These are phyloP conservation scores for Solanum pennellii DNA, from an alignment of 257 asterid genomes.

Conservation along the genomic window DNA sequence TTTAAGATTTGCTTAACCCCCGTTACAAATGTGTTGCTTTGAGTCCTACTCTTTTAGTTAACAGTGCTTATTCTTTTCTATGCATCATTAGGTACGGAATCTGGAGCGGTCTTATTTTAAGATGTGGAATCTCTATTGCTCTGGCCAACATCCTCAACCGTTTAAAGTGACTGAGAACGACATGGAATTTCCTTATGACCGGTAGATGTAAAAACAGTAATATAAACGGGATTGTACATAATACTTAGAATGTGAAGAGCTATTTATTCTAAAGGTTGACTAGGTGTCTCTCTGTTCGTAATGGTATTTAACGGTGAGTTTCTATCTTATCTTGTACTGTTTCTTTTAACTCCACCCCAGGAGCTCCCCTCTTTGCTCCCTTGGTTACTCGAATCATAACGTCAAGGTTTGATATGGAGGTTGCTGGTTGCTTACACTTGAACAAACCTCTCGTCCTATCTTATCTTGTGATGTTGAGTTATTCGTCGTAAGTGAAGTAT, in stretches of 20 bases:
- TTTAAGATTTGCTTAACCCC: not conserved
- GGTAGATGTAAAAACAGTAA: slow-evolving; percentile 8
- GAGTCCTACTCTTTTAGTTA: not conserved
- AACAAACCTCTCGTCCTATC: not conserved
- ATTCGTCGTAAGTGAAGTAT: not conserved
- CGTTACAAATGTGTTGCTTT: not conserved
- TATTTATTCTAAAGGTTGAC: not conserved
- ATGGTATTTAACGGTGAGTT: not conserved
- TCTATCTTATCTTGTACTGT: not conserved
- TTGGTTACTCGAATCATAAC: not conserved
- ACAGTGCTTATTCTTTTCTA: not conserved
- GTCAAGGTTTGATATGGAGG: not conserved
- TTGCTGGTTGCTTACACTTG: not conserved
- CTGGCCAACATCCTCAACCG: slow-evolving; percentile 79
- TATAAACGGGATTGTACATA: slow-evolving; percentile 36
- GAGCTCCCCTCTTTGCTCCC: not conserved
- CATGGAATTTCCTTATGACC: slow-evolving; percentile 58
- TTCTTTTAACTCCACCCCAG: not conserved
- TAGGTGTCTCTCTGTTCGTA: not conserved
- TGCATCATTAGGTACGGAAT: slow-evolving; percentile 56
- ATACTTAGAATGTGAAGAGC: slow-evolving; percentile 6
- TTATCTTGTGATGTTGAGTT: not conserved
- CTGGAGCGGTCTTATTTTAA: slow-evolving; percentile 88
- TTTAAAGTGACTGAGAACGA: slow-evolving; percentile 82
- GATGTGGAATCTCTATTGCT: slow-evolving; percentile 94